Evolutionary conservation across 495 filamentous ascomycete genomes (phyloP), one percentile per base, ranked within the genome.

Genomic region (Xylaria venustula): DNA sequence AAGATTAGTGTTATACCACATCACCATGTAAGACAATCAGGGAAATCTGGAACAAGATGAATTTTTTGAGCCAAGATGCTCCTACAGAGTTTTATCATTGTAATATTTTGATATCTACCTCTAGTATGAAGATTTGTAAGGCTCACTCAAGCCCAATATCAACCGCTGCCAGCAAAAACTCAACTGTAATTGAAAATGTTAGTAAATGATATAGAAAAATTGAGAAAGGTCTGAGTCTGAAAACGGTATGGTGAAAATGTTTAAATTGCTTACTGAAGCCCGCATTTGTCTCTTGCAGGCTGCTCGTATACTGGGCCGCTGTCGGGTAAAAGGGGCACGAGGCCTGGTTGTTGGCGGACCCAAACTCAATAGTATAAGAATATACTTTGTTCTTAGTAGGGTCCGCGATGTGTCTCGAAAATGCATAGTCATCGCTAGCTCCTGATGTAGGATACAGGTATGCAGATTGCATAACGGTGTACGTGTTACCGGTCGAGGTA

Each of bases 351-450:
- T 72, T 77, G 25, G 63, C 54, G 42, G 70, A 72, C 0, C 77
- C 77, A 68, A 80, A 80, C 65, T 80, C 75, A 44, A 80, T 62
- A 0, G 73, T 77, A 37, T 70, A 77, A 3, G 70, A 73, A 48
- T 73, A 73, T 9, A 75, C 69, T 63, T 72, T 68, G 44, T 71
- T 74, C 48, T 64, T 67, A 3, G 62, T 63, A 1, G 58, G 25
- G 28, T 76, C 64, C 44, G 55, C 61, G 46, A 63, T 63, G 46
- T 61, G 66, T 20, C 74, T 47, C 15, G 60, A 62, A 50, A 73
- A 74, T 3, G 71, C 64, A 51, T 76, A 77, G 57, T 79, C 76
- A 52, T 73, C 72, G 15, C 61, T 71, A 2, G 71, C 65, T 1
- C 76, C 76, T 0, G 67, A 70, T 2, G 70, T 78, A 15, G 74